Evolutionary conservation across 176 grass and related monocot species (phyloP).

Genomic region (Juncus effusus): DNA sequence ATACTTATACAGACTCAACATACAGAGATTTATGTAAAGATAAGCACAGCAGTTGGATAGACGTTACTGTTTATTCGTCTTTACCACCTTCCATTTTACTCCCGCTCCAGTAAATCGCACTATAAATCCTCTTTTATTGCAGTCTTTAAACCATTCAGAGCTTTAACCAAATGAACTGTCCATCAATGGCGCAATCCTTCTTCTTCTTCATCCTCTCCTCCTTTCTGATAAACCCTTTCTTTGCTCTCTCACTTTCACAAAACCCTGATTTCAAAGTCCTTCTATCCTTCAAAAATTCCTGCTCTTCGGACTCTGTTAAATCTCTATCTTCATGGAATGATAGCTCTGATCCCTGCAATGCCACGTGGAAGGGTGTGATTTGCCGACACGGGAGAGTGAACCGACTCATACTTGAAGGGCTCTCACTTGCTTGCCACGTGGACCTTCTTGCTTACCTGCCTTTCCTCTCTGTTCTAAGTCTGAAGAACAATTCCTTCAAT

Average conservation of each 20-base stretch:
- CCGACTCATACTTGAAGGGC: slow-evolving; percentile 63
- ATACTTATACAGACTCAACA: background rate
- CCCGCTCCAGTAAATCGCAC: background rate
- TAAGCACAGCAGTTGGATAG: background rate
- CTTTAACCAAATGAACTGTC: background rate
- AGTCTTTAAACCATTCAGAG: background rate
- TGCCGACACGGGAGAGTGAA: slow-evolving; percentile 41
- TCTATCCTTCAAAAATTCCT: slow-evolving; percentile 65
- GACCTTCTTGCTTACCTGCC: slow-evolving; percentile 41
- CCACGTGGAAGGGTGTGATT: slow-evolving; percentile 53
- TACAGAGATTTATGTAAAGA: background rate
- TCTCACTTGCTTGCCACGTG: slow-evolving; percentile 49
- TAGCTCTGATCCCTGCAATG: slow-evolving; percentile 49
- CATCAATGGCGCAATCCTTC: slow-evolving; percentile 21
- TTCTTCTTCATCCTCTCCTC: slow-evolving; percentile 27
- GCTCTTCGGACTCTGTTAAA: slow-evolving; percentile 20
- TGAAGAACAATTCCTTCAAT: slow-evolving; percentile 75
- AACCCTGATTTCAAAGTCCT: slow-evolving; percentile 44
- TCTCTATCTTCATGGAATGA: slow-evolving; percentile 58
- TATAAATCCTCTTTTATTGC: slow-evolving; percentile 23
- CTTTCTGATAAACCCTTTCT: slow-evolving; percentile 11
- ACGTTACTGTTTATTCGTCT: slow-evolving; percentile 14
- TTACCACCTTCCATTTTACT: slow-evolving; percentile 1
- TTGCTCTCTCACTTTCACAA: background rate
- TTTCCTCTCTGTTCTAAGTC: slow-evolving; percentile 60